phyloP scores from a whole-genome alignment of 495 filamentous ascomycete species.

The Penicillium paxilli region DNA sequence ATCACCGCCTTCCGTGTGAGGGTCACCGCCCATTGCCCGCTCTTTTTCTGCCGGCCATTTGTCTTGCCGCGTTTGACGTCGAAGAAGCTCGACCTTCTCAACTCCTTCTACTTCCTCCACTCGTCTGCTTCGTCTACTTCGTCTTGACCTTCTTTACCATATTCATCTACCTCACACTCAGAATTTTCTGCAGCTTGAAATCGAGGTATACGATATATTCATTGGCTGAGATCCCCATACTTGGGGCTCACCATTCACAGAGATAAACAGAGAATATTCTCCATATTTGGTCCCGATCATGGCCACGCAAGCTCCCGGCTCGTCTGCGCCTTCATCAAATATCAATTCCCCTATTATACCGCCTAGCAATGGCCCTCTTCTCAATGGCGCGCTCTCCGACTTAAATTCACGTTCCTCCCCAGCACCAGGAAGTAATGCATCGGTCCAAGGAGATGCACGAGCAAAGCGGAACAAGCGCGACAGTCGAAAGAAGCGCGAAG shows the following conservation, averaged over 20 bases:
- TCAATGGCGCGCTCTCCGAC: conserved; percentile 34
- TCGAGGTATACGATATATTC: too few species aligned
- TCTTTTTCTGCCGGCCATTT: conserved; percentile 17
- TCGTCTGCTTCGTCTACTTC: neutral
- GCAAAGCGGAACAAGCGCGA: conserved; percentile 49
- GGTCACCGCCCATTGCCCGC: conserved; percentile 23
- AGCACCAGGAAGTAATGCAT: conserved; percentile 32
- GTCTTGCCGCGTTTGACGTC: neutral
- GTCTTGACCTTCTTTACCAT: neutral
- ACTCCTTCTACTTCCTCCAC: too few species aligned
- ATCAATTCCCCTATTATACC: conserved; percentile 43
- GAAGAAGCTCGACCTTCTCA: neutral
- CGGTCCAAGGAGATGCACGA: conserved; percentile 37
- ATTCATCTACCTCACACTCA: too few species aligned
- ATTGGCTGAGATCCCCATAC: too few species aligned
- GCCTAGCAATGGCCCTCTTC: conserved; percentile 27
- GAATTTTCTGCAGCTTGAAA: too few species aligned
- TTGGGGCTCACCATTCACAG: too few species aligned
- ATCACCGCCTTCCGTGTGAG: conserved; percentile 14
- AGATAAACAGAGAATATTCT: neutral
- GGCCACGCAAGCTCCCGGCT: conserved; percentile 37
- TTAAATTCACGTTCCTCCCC: conserved; percentile 39
- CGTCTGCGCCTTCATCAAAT: conserved; percentile 44
- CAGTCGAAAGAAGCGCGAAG: conserved; percentile 72
- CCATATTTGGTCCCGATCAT: conserved; percentile 14